Evolutionary conservation across 441 rosid genomes (phyloP), one percentile per base, ranked within the genome.

Genomic region (Bocquillonia castaneifolia): DNA sequence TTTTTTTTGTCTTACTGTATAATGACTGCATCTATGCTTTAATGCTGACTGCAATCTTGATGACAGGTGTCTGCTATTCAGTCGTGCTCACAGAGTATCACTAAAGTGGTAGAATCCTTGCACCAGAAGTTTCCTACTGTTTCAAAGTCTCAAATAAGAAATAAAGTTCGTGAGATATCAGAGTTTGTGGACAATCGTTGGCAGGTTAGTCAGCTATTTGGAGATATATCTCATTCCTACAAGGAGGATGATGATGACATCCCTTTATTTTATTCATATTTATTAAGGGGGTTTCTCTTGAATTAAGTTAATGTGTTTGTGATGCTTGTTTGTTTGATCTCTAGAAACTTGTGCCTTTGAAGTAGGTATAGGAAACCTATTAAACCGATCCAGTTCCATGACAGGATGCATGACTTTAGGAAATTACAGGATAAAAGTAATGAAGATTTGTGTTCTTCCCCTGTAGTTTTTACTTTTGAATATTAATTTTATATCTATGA

Each of bases 81-180:
- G 56, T 82, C 92, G 68, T 80, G 90, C 76, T 36, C 92, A 47
- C 88, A 81, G 17, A 59, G 74, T 47, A 82, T 94, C 36, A 82
- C 70, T 60, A 88, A 75, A 76, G 83, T 89, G 32, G 78, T 91
- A 3, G 92, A 93, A 37, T 62, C 85, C 48, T 79, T 93, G 85
- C 97, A 87, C 10, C 82, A 77, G 51, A 89, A 91, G 79, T 88
- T 89, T 54, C 97, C 97, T 25, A 74, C 82, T 67, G 72, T 80
- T 23, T 66, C 94, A 59, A 93, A 84, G 77, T 58, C 91, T 67
- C 93, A 80, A 48, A 68, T 93, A 48, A 82, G 74, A 82, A 87
- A 65, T 61, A 88, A 79, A 85, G 93, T 93, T 45, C 93, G 92
- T n/a, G 96, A 93, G 78, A 78, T 93, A 72, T 86, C 97, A 39